Conservation (phyloP, 352 stramenopile species). For the Pythium apleroticum region DNA sequence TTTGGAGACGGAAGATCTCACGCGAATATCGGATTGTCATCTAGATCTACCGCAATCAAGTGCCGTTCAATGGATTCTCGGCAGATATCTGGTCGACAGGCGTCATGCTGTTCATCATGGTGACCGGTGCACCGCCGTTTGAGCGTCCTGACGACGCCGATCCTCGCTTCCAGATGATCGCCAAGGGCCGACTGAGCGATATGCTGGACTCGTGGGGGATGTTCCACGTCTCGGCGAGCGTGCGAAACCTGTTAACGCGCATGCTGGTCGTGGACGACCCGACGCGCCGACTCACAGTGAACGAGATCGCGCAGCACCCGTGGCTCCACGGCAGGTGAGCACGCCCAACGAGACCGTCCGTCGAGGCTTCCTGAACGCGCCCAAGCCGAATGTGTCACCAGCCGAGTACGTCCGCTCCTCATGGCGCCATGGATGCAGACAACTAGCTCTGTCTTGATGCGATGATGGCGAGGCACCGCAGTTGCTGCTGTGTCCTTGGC, state of each 20-base stretch:
- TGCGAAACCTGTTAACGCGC: constrained; percentile 71
- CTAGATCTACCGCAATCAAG: constrained; percentile 88
- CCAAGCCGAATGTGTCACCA: not conserved
- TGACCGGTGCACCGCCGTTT: constrained; percentile 92
- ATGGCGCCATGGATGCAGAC: not conserved
- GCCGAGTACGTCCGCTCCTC: not conserved
- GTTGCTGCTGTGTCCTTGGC: no score
- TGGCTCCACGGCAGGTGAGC: constrained; percentile 72
- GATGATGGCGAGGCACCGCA: no score
- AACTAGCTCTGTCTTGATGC: no score
- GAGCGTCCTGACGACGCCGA: constrained; percentile 81
- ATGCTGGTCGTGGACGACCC: constrained; percentile 87
- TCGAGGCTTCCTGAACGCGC: not conserved
- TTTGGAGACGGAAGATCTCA: not conserved
- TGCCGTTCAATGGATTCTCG: constrained; percentile 90
- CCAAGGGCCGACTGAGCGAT: constrained; percentile 69
- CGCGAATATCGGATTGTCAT: not conserved
- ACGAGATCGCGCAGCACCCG: constrained; percentile 82
- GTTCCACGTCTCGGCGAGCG: constrained; percentile 69
- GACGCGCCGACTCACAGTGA: constrained; percentile 66
- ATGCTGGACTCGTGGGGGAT: constrained; percentile 89
- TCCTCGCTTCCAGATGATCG: constrained; percentile 85
- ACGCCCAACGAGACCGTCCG: not conserved
- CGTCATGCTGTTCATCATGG: constrained; percentile 95
- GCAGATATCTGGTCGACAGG: constrained; percentile 94